Conservation (phyloP, 441 rosid genomes). For the Omphalea diandra region DNA sequence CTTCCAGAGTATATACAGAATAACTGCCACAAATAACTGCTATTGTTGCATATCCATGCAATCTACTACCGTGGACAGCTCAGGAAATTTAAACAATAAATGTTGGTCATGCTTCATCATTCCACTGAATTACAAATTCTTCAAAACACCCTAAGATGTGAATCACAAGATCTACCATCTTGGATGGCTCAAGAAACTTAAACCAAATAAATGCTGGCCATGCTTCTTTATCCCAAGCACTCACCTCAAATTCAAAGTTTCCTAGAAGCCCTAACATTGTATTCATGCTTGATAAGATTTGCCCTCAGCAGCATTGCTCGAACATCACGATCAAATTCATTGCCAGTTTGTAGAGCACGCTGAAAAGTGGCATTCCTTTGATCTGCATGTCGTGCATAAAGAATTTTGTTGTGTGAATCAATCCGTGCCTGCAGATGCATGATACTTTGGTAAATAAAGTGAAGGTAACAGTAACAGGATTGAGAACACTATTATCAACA, state of each 20-base stretch:
- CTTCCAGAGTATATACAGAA: conserved; percentile 30
- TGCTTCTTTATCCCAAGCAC: conserved; percentile 14
- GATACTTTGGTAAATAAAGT: conserved; percentile 4
- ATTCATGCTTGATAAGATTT: conserved; percentile 82
- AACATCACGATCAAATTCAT: conserved; percentile 85
- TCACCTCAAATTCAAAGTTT: conserved; percentile 45
- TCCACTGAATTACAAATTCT: conserved; percentile 20
- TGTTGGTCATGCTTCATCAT: conserved; percentile 10
- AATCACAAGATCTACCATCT: no score
- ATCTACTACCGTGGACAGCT: conserved; percentile 13
- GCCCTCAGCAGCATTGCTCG: conserved; percentile 87
- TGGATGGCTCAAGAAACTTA: conserved; percentile 14
- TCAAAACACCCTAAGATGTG: conserved; percentile 18
- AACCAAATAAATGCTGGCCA: conserved; percentile 15
- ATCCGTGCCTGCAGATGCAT: conserved; percentile 83
- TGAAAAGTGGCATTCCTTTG: conserved; percentile 98
- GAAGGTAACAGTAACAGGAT: background rate
- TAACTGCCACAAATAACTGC: conserved; percentile 14
- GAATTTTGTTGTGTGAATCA: conserved; percentile 95
- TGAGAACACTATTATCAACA: background rate
- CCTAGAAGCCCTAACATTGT: conserved; percentile 57
- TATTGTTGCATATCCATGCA: conserved; percentile 14
- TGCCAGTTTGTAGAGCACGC: conserved; percentile 89
- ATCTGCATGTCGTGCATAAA: conserved; percentile 95
- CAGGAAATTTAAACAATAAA: conserved; percentile 15